Conservation (phyloP, 805 yeast species). For the Sungouiella thailandica region DNA sequence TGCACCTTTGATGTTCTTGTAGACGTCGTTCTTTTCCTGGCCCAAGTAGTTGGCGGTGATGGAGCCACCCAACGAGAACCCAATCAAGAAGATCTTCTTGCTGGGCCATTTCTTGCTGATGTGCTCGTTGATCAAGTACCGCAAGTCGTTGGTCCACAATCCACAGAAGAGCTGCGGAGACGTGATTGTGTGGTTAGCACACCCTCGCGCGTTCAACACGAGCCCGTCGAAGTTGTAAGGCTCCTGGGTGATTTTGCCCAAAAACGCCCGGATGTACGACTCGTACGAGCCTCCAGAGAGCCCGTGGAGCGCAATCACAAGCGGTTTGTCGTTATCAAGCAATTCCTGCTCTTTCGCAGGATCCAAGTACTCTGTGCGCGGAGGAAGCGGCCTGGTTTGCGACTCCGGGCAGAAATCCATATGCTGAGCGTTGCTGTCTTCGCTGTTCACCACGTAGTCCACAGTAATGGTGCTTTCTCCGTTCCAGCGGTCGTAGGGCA, state of each 20-base stretch:
- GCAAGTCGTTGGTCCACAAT: slow-evolving; percentile 62
- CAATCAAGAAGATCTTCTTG: slow-evolving; percentile 61
- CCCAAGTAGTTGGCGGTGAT: slow-evolving; percentile 64
- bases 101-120: slow-evolving; percentile 51
- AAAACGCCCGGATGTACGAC: slow-evolving; percentile 58
- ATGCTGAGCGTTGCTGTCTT: slow-evolving; percentile 16
- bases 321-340: slow-evolving; percentile 41
- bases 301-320: slow-evolving; percentile 64
- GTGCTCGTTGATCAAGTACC: slow-evolving; percentile 50
- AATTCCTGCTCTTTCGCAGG: slow-evolving; percentile 36
- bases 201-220: slow-evolving; percentile 69
- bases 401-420: slow-evolving; percentile 35
- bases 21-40: slow-evolving; percentile 48
- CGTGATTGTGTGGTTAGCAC: slow-evolving; percentile 68
- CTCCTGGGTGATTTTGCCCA: slow-evolving; percentile 37
- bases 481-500: slow-evolving; percentile 37
- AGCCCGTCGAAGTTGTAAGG: slow-evolving; percentile 47
- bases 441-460: slow-evolving; percentile 41
- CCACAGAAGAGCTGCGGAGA: slow-evolving; percentile 66
- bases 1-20: slow-evolving; percentile 52
- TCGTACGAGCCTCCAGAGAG: slow-evolving; percentile 80
- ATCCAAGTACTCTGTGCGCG: slow-evolving; percentile 59
- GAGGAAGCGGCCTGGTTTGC: slow-evolving; percentile 56
- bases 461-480: slow-evolving; percentile 45
- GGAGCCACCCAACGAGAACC: slow-evolving; percentile 71